phyloP scores from a whole-genome alignment of 768 basidiomycete species.

The Leucosporidium yakuticum region DNA sequence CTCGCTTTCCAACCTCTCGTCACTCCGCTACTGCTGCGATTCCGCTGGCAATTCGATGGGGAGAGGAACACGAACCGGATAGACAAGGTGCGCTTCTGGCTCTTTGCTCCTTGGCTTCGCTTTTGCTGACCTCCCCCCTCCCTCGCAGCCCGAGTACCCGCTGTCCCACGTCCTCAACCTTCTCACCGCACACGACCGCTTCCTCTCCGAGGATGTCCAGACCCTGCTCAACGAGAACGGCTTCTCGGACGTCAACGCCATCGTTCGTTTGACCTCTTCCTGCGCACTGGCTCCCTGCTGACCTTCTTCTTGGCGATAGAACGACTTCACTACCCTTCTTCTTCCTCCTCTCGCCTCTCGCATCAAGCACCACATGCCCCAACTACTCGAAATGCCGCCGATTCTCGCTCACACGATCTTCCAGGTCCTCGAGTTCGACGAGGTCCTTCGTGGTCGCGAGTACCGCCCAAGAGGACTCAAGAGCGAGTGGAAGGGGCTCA shows the following conservation, averaged over 20 bases:
- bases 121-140: not conserved
- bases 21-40: constrained; percentile 73
- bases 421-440: constrained; percentile 82
- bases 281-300: not conserved
- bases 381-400: constrained; percentile 62
- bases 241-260: constrained; percentile 62
- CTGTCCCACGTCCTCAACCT: constrained; percentile 85
- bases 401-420: constrained; percentile 93
- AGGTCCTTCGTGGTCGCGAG: constrained; percentile 61
- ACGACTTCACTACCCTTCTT: constrained; percentile 73
- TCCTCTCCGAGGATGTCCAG: constrained; percentile 72
- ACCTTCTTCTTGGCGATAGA: constrained; percentile 47
- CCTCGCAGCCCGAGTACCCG: constrained; percentile 85
- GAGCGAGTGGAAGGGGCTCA: constrained; percentile 65
- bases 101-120: not conserved
- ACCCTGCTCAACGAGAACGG: constrained; percentile 60
- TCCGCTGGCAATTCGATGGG: constrained; percentile 92
- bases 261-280: constrained; percentile 46
- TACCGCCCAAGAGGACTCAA: constrained; percentile 50
- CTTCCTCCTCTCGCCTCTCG: constrained; percentile 72
- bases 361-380: constrained; percentile 64
- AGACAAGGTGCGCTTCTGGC: constrained; percentile 63
- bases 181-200: constrained; percentile 72
- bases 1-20: constrained; percentile 81
- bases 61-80: constrained; percentile 77